Evolutionary conservation across 306 rosid genomes (phyloP).

Genomic region (Malus asiatica): DNA sequence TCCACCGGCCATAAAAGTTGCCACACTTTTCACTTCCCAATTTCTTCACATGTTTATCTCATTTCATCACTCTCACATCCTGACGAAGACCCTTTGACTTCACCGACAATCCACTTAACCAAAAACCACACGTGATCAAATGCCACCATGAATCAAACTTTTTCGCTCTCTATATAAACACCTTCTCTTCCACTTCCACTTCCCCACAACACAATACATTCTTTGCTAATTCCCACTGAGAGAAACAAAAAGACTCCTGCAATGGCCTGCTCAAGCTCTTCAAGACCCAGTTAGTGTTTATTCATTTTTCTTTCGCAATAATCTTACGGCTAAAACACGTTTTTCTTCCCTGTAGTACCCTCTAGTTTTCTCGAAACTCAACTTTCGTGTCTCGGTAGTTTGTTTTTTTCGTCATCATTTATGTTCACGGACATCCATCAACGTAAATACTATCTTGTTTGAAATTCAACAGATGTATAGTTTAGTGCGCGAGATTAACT

Average conservation of each 20-base stretch:
- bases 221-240: background rate
- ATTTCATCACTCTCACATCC: background rate
- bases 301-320: background rate
- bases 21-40: background rate
- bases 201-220: background rate
- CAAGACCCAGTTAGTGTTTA: slow-evolving; percentile 5
- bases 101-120: background rate
- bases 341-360: too few relatives aligned
- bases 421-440: background rate
- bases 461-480: background rate
- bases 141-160: background rate
- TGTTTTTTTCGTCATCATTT: too few relatives aligned
- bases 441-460: background rate
- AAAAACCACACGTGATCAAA: background rate
- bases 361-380: too few relatives aligned
- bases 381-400: too few relatives aligned
- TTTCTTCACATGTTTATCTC: background rate
- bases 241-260: background rate
- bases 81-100: background rate
- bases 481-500: background rate
- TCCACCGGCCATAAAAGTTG: background rate
- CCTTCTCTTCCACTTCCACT: background rate
- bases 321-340: background rate
- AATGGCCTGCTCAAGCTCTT: slow-evolving; percentile 11
- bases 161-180: background rate